phyloP scores from a whole-genome alignment of 2,329 filamentous ascomycete genomes.

The Botryotinia calthae region DNA sequence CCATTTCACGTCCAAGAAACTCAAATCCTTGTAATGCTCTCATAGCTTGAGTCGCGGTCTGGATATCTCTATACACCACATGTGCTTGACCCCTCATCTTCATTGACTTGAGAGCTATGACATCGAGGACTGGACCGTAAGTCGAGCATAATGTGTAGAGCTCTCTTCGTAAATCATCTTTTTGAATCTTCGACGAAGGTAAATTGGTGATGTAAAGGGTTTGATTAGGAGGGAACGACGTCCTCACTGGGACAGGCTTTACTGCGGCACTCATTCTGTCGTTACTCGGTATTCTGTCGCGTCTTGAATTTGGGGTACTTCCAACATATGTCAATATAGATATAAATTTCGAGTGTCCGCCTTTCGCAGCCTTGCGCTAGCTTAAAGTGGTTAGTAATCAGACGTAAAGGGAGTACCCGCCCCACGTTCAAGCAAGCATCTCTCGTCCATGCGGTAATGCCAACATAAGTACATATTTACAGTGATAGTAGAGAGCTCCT shows the following conservation, averaged over 20 bases:
- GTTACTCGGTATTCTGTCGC: background rate
- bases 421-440: slow-evolving; percentile 17
- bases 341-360: slow-evolving; percentile 13
- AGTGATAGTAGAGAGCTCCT: slow-evolving; percentile 97
- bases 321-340: background rate
- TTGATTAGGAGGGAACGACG: slow-evolving; percentile 62
- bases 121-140: slow-evolving; percentile 87
- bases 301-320: background rate
- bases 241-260: slow-evolving; percentile 4
- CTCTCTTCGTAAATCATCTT: slow-evolving; percentile 78
- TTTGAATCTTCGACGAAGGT: slow-evolving; percentile 81
- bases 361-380: slow-evolving; percentile 20
- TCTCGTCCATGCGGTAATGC: slow-evolving; percentile 16
- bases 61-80: slow-evolving; percentile 82
- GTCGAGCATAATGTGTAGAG: slow-evolving; percentile 94
- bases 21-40: slow-evolving; percentile 79
- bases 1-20: slow-evolving; percentile 82
- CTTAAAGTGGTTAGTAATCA: slow-evolving; percentile 7
- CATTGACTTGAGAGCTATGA: slow-evolving; percentile 82
- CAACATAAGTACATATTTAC: slow-evolving; percentile 21
- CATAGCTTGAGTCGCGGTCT: slow-evolving; percentile 93
- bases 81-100: slow-evolving; percentile 98
- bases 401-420: background rate
- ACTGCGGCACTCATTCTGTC: slow-evolving; percentile 12
- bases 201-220: slow-evolving; percentile 89